These are phyloP conservation scores for Guadua angustifolia DNA, from an alignment of 176 grass and related monocot species.

Conservation along the genomic window DNA sequence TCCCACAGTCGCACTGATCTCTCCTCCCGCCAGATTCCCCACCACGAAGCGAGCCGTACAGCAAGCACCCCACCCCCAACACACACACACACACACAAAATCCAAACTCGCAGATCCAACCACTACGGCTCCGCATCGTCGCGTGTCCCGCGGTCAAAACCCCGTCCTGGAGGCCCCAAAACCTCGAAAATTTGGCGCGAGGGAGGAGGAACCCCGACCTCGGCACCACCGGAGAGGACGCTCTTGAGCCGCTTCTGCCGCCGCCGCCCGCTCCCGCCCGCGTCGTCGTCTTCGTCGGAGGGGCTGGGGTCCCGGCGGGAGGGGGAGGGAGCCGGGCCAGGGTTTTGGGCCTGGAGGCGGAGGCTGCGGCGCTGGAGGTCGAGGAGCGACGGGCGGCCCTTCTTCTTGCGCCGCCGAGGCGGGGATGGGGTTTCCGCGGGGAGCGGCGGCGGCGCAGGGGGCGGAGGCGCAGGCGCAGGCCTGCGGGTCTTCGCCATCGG, in stretches of 20 bases:
- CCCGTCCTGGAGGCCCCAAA: conserved; percentile 17
- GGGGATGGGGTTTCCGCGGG: conserved; percentile 43
- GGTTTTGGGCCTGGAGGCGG: conserved; percentile 63
- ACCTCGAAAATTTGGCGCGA: conserved; percentile 39
- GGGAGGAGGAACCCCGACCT: conserved; percentile 31
- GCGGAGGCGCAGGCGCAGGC: not conserved
- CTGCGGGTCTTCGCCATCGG: conserved; percentile 64
- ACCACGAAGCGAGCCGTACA: not conserved
- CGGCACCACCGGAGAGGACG: conserved; percentile 57
- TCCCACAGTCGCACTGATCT: conserved; percentile 43
- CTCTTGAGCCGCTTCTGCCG: conserved; percentile 62
- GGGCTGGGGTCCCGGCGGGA: conserved; percentile 23
- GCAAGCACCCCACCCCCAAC: too few species aligned
- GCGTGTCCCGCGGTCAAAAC: conserved; percentile 52
- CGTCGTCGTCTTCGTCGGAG: conserved; percentile 39
- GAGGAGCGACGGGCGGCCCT: conserved; percentile 67
- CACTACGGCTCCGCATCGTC: conserved; percentile 44
- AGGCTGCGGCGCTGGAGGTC: conserved; percentile 70
- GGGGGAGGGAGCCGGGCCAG: conserved; percentile 18
- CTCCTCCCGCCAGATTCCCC: conserved; percentile 48
- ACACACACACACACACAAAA: too few species aligned
- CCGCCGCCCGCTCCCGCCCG: conserved; percentile 16
- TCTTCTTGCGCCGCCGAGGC: conserved; percentile 59
- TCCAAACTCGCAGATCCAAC: conserved; percentile 57
- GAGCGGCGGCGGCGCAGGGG: not conserved